Evolutionary conservation across 192 early-diverging fungal genomes (phyloP).

Genomic region (Paraglomus occultum): DNA sequence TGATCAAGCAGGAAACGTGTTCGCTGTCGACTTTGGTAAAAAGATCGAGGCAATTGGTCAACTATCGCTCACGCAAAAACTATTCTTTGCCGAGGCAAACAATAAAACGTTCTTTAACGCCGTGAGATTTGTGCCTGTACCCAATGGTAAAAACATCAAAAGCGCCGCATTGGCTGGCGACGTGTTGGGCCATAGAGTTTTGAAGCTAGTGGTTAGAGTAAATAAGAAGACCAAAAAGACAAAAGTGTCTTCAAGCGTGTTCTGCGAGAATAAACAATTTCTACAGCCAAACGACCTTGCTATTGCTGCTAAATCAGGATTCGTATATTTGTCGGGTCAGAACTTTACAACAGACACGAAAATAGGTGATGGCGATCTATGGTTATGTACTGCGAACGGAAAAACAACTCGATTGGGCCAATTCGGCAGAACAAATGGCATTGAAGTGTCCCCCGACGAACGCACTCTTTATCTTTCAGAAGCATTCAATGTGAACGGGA

Average conservation of each 20-base stretch:
- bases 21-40: slow-evolving; percentile 43
- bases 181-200: slow-evolving; percentile 38
- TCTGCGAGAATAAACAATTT: slow-evolving; percentile 26
- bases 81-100: slow-evolving; percentile 28
- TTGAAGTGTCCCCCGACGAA: slow-evolving; percentile 55
- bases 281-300: slow-evolving; percentile 21
- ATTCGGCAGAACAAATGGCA: slow-evolving; percentile 55
- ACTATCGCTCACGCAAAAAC: slow-evolving; percentile 31
- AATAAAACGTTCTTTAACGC: slow-evolving; percentile 44
- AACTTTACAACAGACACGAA: slow-evolving; percentile 14
- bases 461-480: slow-evolving; percentile 56
- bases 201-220: slow-evolving; percentile 33
- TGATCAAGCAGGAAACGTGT: slow-evolving; percentile 47
- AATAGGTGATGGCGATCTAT: slow-evolving; percentile 25
- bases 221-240: not conserved
- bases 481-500: slow-evolving; percentile 40
- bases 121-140: slow-evolving; percentile 40
- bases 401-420: slow-evolving; percentile 35
- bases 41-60: slow-evolving; percentile 7
- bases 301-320: not conserved
- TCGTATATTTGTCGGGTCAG: slow-evolving; percentile 24
- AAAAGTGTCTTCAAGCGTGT: not conserved
- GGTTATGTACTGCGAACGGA: slow-evolving; percentile 30
- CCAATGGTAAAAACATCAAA: not conserved
- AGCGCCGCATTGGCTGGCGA: slow-evolving; percentile 44